Conservation (phyloP, 2,329 filamentous ascomycete genomes). For the Tolypocladium tropicale region DNA sequence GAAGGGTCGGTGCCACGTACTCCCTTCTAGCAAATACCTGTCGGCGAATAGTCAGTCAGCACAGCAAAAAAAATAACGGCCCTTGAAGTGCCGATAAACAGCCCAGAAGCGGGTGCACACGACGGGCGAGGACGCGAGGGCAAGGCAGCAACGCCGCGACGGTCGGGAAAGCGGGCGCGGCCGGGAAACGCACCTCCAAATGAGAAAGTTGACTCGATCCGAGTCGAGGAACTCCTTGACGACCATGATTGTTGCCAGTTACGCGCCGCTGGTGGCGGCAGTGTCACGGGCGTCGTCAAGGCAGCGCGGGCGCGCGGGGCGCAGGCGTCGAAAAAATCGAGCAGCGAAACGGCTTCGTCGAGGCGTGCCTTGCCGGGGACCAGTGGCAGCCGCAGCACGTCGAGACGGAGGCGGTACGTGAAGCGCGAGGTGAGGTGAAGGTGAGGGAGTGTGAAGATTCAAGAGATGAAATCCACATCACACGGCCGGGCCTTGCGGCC, state of each 20-base stretch:
- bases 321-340: background rate
- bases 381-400: background rate
- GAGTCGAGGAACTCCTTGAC: conserved; percentile 53
- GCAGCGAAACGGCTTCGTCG: conserved; percentile 1
- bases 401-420: background rate
- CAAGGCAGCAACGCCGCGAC: conserved; percentile 1
- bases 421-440: conserved; percentile 6
- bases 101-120: background rate
- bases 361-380: conserved; percentile 3
- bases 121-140: conserved; percentile 3
- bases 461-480: conserved; percentile 14
- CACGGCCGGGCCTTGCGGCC: background rate
- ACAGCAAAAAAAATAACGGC: conserved; percentile 5
- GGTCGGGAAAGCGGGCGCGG: conserved; percentile 14
- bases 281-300: conserved; percentile 11
- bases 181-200: conserved; percentile 52
- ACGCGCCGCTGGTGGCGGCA: conserved; percentile 22
- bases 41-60: conserved; percentile 6
- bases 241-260: conserved; percentile 31
- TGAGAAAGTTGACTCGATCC: conserved; percentile 58
- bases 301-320: conserved; percentile 2
- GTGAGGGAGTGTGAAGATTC: conserved; percentile 14
- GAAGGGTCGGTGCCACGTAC: conserved; percentile 33
- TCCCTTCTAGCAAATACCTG: conserved; percentile 53
- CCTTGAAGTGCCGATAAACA: background rate